Evolutionary conservation across 1,284 basidiomycete species (phyloP).

Genomic region (Melampsora occidentalis): DNA sequence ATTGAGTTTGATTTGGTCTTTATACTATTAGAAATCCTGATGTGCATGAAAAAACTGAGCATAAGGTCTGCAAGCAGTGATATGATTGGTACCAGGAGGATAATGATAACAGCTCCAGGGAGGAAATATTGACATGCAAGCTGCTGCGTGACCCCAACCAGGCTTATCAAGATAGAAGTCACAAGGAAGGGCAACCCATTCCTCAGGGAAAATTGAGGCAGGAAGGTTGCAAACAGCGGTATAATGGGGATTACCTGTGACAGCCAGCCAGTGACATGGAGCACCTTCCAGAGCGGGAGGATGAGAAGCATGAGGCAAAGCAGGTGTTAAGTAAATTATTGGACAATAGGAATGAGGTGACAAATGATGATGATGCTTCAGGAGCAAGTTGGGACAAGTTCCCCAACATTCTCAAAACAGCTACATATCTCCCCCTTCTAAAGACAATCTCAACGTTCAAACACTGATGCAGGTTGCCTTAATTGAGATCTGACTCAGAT

Average conservation of each 20-base stretch:
- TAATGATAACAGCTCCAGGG: background rate
- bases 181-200: background rate
- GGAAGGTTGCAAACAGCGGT: background rate
- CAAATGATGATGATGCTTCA: too few relatives aligned
- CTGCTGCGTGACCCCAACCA: background rate
- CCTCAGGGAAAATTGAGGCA: background rate
- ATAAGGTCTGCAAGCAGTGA: background rate
- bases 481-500: too few relatives aligned
- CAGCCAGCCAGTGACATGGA: too few relatives aligned
- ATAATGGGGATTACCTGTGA: background rate
- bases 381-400: too few relatives aligned
- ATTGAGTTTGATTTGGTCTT: too few relatives aligned
- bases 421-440: too few relatives aligned
- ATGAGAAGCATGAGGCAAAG: background rate
- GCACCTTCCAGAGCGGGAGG: background rate
- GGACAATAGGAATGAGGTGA: too few relatives aligned
- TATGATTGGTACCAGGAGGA: slow-evolving; percentile 4
- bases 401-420: too few relatives aligned
- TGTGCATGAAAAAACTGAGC: background rate
- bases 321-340: background rate
- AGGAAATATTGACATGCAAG: background rate
- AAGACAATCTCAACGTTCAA: too few relatives aligned
- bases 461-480: too few relatives aligned
- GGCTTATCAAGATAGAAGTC: slow-evolving; percentile 5
- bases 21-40: background rate